These are phyloP conservation scores for Coleophoma crateriformis DNA, from an alignment of 2,329 filamentous ascomycete genomes.

Conservation along the genomic window DNA sequence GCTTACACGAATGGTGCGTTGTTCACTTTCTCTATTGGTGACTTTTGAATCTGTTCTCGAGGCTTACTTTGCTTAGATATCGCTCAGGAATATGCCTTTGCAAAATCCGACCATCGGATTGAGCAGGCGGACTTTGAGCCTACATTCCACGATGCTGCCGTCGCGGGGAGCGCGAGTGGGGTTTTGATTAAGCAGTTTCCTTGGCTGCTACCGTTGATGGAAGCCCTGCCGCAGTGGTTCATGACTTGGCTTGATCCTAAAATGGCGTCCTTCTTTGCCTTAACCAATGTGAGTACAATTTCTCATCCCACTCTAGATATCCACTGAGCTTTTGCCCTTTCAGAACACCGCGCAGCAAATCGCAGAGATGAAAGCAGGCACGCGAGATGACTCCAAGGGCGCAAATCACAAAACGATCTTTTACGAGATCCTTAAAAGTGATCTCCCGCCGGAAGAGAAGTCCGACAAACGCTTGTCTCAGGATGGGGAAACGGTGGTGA, in stretches of 20 bases:
- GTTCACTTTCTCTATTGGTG: neutral
- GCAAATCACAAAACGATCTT: conserved; percentile 18
- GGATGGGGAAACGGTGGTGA: conserved; percentile 4
- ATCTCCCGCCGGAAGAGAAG: conserved; percentile 30
- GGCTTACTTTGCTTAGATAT: conserved; percentile 1
- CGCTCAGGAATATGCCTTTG: conserved; percentile 19
- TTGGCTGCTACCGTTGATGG: conserved; percentile 4
- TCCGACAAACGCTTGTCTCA: conserved; percentile 6
- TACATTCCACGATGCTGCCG: conserved; percentile 4
- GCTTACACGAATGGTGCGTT: conserved; percentile 2
- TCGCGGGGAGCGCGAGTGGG: neutral
- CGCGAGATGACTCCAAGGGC: conserved; percentile 2
- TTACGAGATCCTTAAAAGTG: conserved; percentile 17
- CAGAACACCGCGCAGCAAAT: neutral
- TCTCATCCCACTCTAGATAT: neutral
- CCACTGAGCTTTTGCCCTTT: neutral
- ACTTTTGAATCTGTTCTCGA: neutral
- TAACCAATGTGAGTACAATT: conserved; percentile 1
- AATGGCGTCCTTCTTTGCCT: conserved; percentile 1
- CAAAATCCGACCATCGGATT: conserved; percentile 5
- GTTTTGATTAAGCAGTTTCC: conserved; percentile 6
- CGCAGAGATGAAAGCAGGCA: neutral
- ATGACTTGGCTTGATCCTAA: conserved; percentile 2
- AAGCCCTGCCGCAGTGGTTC: conserved; percentile 4
- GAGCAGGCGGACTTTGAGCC: conserved; percentile 11